phyloP scores from a whole-genome alignment of 768 basidiomycete species.

The Naganishia friedmannii region DNA sequence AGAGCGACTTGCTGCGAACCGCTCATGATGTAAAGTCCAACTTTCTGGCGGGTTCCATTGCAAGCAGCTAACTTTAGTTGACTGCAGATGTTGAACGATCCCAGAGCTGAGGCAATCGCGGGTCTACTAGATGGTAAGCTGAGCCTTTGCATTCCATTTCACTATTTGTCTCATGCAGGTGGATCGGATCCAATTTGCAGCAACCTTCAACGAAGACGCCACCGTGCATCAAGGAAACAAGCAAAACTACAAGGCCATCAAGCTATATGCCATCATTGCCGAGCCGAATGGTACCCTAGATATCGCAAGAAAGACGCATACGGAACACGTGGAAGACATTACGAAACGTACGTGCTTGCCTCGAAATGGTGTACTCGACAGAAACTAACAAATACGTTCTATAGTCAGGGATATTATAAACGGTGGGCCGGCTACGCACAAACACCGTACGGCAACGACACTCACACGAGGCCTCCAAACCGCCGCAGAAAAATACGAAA shows the following conservation, averaged over 20 bases:
- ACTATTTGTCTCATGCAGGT: neutral
- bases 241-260: constrained; percentile 65
- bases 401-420: constrained; percentile 20
- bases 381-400: neutral
- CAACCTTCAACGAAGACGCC: constrained; percentile 71
- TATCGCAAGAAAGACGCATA: constrained; percentile 90
- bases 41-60: neutral
- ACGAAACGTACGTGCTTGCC: constrained; percentile 36
- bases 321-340: constrained; percentile 87
- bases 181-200: constrained; percentile 8
- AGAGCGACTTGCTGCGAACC: constrained; percentile 63
- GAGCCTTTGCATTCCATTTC: neutral
- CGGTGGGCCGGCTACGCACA: constrained; percentile 8
- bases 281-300: constrained; percentile 81
- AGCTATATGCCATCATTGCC: constrained; percentile 87
- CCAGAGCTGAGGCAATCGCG: constrained; percentile 66
- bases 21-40: constrained; percentile 60
- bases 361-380: neutral
- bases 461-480: neutral
- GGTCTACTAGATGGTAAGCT: constrained; percentile 56
- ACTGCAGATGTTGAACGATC: constrained; percentile 69
- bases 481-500: neutral
- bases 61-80: neutral
- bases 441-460: neutral
- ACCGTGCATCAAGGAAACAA: constrained; percentile 60